Evolutionary conservation across 768 basidiomycete species (phyloP).

Genomic region (Tricholoma furcatifolium): DNA sequence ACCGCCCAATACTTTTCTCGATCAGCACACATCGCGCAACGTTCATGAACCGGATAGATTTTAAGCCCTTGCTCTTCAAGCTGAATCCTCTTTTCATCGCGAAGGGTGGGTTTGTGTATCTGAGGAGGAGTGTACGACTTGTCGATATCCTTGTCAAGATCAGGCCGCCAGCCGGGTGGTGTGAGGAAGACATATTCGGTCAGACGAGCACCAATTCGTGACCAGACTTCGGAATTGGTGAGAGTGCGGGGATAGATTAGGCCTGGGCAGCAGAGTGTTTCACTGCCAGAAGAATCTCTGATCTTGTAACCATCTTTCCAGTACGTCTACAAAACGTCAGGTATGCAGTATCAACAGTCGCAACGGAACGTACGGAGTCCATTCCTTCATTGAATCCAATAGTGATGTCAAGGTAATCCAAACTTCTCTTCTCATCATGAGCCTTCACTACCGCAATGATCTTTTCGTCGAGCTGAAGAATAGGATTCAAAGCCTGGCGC

Average conservation of each 20-base stretch:
- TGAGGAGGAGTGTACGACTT: background rate
- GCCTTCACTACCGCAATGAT: constrained; percentile 10
- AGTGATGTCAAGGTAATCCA: constrained; percentile 14
- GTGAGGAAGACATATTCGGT: constrained; percentile 13
- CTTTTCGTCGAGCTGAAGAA: constrained; percentile 10
- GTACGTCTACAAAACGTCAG: constrained; percentile 3
- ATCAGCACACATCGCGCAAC: constrained; percentile 16
- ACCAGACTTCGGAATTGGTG: constrained; percentile 11
- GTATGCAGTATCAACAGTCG: background rate
- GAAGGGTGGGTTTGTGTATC: background rate
- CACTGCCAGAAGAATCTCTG: constrained; percentile 3
- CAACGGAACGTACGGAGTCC: constrained; percentile 7
- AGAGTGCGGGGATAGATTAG: constrained; percentile 15
- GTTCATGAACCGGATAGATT: background rate
- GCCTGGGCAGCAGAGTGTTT: constrained; percentile 11
- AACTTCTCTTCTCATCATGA: constrained; percentile 7
- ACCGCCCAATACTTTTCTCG: constrained; percentile 15
- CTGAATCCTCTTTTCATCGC: background rate
- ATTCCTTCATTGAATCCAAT: constrained; percentile 12
- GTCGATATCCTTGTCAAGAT: background rate
- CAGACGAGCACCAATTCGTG: constrained; percentile 11
- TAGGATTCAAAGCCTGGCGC: background rate
- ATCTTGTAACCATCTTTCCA: constrained; percentile 16
- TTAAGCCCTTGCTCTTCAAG: background rate
- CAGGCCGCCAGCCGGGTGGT: constrained; percentile 7